Evolutionary conservation across 352 stramenopile genomes (phyloP), one percentile per base, ranked within the genome.

Genomic region (Globisporangium nunn): DNA sequence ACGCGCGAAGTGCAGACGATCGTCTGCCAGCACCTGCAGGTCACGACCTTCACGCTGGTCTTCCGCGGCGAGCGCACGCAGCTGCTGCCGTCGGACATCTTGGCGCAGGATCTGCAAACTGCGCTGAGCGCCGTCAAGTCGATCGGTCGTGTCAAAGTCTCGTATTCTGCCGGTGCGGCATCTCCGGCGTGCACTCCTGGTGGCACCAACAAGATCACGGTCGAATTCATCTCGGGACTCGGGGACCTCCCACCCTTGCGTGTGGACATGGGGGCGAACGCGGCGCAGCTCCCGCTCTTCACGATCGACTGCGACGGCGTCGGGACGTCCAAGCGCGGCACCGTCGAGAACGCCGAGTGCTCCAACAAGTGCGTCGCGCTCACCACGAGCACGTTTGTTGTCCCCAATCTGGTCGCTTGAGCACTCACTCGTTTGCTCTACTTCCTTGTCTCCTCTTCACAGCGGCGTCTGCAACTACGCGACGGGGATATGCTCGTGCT

Each of bases 301-400:
- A 64, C 57, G 17, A 76, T 90, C 46, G 67, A 85, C 56, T 78
- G 58, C 46, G 78, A 87, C 59, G 78, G 81, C 56, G 70, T 71
- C 8, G 69, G 54, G 2, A 68, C 59, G 2, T 88, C 75, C 1
- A 59, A 83, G 49, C 77, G 61, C 28, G 81, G 81, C 56, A 87
- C 79, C 8, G 78, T 78, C 37, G 79, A 92, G 64, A 74, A 88
- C 60, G 67, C 64, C 40, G 78, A 83, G 61, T 92, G 81, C 63
- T 85, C 79, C 35, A 81, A 87, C 72, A 89, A 88, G 76, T 85
- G 67, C 56, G 67, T 78, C 4, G 6, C 3, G 43, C 18, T 41
- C 35, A 8, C 23, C 23, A 23, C 23, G 23, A 23, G 23, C 23
- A n/a, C 33, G 33, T 37, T 23, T 23, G 23, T 23, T 23, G 23